A percentile compares a stretch with the other conserved stretches of the same genome.
Conservation (phyloP, 73 alveolate species). For the Paramecium biaurelia region DNA sequence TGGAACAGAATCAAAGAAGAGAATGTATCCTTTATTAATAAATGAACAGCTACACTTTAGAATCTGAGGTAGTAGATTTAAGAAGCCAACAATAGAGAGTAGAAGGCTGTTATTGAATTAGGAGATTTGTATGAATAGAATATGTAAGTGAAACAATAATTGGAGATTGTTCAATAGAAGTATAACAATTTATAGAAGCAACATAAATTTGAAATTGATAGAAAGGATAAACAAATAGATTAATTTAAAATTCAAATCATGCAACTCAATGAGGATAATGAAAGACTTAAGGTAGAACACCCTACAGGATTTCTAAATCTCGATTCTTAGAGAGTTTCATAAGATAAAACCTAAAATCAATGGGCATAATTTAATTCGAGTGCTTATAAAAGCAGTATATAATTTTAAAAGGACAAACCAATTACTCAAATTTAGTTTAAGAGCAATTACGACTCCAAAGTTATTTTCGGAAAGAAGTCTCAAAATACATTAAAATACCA, state of each 20-base stretch:
- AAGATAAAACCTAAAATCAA: background rate
- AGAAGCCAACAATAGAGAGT: constrained; percentile 19
- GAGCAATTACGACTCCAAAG: constrained; percentile 42
- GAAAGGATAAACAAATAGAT: constrained; percentile 44
- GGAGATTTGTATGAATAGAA: background rate
- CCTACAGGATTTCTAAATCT: background rate
- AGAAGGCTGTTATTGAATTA: constrained; percentile 21
- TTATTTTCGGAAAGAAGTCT: constrained; percentile 40
- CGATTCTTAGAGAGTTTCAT: background rate
- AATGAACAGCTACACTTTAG: constrained; percentile 24
- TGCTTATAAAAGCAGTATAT: constrained; percentile 18
- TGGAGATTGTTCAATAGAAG: background rate
- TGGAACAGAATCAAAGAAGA: background rate
- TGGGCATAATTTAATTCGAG: background rate
- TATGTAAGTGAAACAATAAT: background rate
- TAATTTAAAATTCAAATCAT: background rate
- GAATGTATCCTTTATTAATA: background rate
- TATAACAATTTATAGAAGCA: background rate
- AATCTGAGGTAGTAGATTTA: background rate
- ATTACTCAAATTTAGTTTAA: background rate
- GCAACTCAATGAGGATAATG: constrained; percentile 20
- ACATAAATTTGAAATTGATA: constrained; percentile 30
- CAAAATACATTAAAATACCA: background rate
- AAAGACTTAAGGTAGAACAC: background rate
- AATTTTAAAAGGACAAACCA: constrained; percentile 48